Percentiles rank a stretch among this genome's conserved stretches.
phyloP scores from a whole-genome alignment of 2,329 filamentous ascomycete genomes.

The Phaeophleospora eucalypticola region DNA sequence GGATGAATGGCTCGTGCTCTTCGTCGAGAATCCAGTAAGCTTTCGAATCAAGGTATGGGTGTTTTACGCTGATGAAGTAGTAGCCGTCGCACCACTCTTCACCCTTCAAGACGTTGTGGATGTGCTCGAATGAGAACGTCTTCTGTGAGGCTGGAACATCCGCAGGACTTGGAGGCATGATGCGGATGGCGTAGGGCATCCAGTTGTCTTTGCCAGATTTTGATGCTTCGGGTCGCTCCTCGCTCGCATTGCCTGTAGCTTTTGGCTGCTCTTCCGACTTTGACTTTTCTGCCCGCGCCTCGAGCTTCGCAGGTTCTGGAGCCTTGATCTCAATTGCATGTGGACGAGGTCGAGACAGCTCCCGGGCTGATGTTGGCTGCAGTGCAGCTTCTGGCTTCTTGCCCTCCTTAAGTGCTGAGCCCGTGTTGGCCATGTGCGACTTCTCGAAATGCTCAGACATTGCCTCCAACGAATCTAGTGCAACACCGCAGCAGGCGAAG shows the following conservation, averaged over 20 bases:
- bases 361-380: too few relatives aligned
- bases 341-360: background rate
- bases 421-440: constrained; percentile 7
- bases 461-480: constrained; percentile 1
- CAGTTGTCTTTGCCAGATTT: constrained; percentile 21
- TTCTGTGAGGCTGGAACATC: constrained; percentile 8
- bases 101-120: constrained; percentile 37
- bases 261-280: background rate
- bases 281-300: too few relatives aligned
- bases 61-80: constrained; percentile 27
- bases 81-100: constrained; percentile 40
- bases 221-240: background rate
- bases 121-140: constrained; percentile 39
- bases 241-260: background rate
- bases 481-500: constrained; percentile 12
- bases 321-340: constrained; percentile 8
- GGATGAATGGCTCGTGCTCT: constrained; percentile 40
- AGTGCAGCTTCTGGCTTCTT: too few relatives aligned
- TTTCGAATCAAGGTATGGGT: background rate
- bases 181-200: constrained; percentile 36
- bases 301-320: background rate
- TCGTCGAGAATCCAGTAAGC: constrained; percentile 42
- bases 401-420: too few relatives aligned
- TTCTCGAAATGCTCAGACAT: constrained; percentile 10
- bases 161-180: constrained; percentile 26